phyloP scores from a whole-genome alignment of 345 rosid genomes.

The Acer campestre region DNA sequence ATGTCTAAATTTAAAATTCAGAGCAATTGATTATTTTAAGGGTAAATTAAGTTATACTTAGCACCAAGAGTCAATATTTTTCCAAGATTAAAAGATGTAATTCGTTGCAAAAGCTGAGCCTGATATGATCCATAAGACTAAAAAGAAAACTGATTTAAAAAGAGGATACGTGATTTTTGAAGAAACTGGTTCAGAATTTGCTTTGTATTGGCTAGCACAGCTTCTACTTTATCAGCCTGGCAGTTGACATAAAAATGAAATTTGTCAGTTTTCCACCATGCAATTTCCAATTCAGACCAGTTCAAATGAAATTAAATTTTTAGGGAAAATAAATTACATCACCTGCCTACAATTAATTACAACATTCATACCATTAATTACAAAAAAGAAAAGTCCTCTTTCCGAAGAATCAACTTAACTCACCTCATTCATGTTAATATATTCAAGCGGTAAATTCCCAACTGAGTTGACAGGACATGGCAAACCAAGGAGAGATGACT shows the following conservation, averaged over 20 bases:
- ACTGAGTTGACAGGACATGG: conserved; percentile 94
- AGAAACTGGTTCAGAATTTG: conserved; percentile 93
- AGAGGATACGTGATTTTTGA: conserved; percentile 84
- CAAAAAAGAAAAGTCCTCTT: background rate
- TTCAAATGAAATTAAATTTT: conserved; percentile 11
- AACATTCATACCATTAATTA: background rate
- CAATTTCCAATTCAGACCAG: background rate
- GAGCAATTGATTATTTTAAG: background rate
- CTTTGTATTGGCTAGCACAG: conserved; percentile 89
- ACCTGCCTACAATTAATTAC: background rate
- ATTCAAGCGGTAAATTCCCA: conserved; percentile 90
- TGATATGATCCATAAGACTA: background rate
- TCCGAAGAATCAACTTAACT: conserved; percentile 23
- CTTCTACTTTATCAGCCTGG: conserved; percentile 93
- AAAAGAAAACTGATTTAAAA: conserved; percentile 1
- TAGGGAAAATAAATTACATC: background rate
- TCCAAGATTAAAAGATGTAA: background rate
- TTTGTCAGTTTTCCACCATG: conserved; percentile 14
- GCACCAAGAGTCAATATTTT: background rate
- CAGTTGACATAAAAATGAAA: conserved; percentile 17
- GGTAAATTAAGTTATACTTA: background rate
- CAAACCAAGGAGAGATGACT: conserved; percentile 91
- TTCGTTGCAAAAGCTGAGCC: background rate
- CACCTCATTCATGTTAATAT: conserved; percentile 71
- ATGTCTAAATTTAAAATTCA: conserved; percentile 2